Evolutionary conservation across 768 basidiomycete species (phyloP).

Genomic region (Macrolepiota fuliginosa): DNA sequence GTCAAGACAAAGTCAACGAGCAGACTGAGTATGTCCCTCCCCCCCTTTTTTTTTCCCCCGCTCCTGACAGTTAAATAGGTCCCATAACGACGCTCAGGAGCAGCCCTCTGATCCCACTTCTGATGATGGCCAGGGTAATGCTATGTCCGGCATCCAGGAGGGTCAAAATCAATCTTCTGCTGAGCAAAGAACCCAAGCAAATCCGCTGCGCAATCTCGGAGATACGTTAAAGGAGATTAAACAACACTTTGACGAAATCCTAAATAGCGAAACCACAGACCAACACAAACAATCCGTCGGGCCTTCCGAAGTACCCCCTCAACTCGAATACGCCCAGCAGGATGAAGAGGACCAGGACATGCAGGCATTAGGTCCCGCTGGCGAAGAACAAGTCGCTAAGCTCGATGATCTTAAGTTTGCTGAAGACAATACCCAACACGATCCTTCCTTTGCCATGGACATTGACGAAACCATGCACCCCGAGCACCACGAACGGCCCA

Average conservation of each 20-base stretch:
- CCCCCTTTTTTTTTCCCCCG: neutral
- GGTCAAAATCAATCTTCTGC: slow-evolving; percentile 40
- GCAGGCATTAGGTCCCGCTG: slow-evolving; percentile 89
- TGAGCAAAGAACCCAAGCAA: slow-evolving; percentile 35
- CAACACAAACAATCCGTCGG: slow-evolving; percentile 32
- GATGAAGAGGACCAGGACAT: slow-evolving; percentile 69
- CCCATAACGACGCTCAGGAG: slow-evolving; percentile 14
- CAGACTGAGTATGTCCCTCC: slow-evolving; percentile 31
- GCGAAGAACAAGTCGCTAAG: slow-evolving; percentile 79
- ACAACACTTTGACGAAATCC: slow-evolving; percentile 82
- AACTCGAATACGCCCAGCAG: slow-evolving; percentile 76
- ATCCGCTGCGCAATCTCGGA: slow-evolving; percentile 77
- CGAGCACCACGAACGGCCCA: slow-evolving; percentile 25
- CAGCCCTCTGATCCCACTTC: slow-evolving; percentile 14
- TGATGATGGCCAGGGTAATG: slow-evolving; percentile 24
- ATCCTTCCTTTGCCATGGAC: slow-evolving; percentile 47
- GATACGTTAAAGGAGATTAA: slow-evolving; percentile 81
- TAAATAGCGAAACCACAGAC: slow-evolving; percentile 38
- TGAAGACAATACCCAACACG: slow-evolving; percentile 47
- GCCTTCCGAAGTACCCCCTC: slow-evolving; percentile 37
- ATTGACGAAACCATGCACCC: slow-evolving; percentile 29
- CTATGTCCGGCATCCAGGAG: slow-evolving; percentile 41
- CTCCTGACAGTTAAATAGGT: slow-evolving; percentile 1
- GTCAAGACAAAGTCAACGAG: slow-evolving; percentile 26
- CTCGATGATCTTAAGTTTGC: slow-evolving; percentile 77